Evolutionary conservation across 108 stramenopile species (phyloP).

Genomic region (Skeletonema grethae): DNA sequence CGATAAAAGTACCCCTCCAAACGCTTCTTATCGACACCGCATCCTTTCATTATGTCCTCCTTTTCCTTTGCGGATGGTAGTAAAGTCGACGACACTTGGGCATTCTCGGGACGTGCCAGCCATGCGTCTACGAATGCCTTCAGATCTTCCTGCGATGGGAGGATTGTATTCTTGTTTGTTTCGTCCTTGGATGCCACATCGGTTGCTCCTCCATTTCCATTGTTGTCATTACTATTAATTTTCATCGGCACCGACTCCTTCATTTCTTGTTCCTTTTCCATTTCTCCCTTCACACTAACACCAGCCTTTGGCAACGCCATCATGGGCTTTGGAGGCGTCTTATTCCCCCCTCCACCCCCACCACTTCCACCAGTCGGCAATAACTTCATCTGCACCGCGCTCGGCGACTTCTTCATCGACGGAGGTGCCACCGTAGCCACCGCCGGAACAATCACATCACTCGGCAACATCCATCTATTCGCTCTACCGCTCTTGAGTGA

Average conservation of each 20-base stretch:
- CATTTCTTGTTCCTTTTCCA: not conserved
- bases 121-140: not conserved
- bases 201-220: not conserved
- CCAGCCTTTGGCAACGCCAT: not conserved
- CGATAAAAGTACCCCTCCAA: conserved; percentile 28
- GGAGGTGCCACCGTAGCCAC: not conserved
- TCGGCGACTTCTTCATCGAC: not conserved
- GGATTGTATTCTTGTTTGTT: not conserved
- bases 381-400: not conserved
- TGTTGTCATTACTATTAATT: not conserved
- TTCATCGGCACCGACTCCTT: not conserved
- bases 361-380: not conserved
- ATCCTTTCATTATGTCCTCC: conserved; percentile 10
- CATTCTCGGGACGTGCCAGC: conserved; percentile 4
- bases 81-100: not conserved
- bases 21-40: conserved; percentile 20
- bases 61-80: not conserved
- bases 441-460: not conserved
- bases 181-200: not conserved
- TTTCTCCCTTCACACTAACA: not conserved
- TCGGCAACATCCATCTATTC: conserved; percentile 14
- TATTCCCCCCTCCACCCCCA: not conserved
- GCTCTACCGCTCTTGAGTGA: conserved; percentile 19
- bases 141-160: not conserved
- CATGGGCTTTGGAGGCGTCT: not conserved